Evolutionary conservation across 805 yeast species (phyloP), one percentile per base, ranked within the genome.

Genomic region (Metschnikowia colocasiae): DNA sequence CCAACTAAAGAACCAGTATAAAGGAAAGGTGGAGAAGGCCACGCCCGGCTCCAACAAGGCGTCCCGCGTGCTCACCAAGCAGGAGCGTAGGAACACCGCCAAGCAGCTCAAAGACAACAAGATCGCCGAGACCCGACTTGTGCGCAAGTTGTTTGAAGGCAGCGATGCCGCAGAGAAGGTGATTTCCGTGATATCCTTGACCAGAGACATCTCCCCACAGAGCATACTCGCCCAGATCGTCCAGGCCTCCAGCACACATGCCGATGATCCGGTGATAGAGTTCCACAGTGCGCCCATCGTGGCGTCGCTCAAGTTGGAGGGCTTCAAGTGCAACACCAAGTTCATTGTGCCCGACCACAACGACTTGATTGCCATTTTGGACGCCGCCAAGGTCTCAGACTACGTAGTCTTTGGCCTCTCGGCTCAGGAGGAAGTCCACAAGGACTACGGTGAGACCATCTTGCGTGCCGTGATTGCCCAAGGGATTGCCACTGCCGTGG

Each of bases 321-420:
- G 89, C 49, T 94, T 87, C 68, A 87, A 85, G 64, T 78, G 92
- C 43, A 82, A 79, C 56, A 61, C 94, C 50, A 86, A 87, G 61
- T 73, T 91, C 43, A 77, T 89, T 3, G 68, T 85, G 19, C 95
- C 95, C 1, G 83, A 86, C 56, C 78, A 78, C 70, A 61, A 69
- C 44, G 79, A 85, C 60, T 76, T 90, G 43, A 64, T 87, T 31
- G 72, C 85, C 16, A 75, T 94, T 27, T 63, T 94, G 48, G 97
- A 94, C 67, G 85, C 95, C 29, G 88, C 95, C 16, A 87, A 87
- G 60, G 80, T 87, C 5, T 83, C 98, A 0, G 99, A 94, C 70
- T 89, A 81, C 61, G 94, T 90, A 2, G 70, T 95, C 1, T 86
- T 94, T 64, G 95, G 91, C n/a, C 71, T 94, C 35, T 88, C 96